Conservation (phyloP, 176 grass and related monocot genomes). For the Oryza longistaminata region DNA sequence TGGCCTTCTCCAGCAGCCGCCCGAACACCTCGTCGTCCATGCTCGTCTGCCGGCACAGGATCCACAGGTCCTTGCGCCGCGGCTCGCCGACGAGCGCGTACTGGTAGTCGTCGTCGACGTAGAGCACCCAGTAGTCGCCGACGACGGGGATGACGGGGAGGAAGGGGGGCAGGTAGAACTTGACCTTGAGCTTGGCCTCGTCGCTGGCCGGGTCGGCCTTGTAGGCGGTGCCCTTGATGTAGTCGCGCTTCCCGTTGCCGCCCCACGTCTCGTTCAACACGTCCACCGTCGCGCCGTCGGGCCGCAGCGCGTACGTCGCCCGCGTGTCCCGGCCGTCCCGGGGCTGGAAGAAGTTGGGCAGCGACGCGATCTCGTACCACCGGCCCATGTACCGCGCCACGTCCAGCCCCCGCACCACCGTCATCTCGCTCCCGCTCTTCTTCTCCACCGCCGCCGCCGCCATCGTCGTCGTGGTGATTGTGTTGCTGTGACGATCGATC, state of each 20-base stretch:
- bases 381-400: conserved; percentile 82
- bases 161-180: conserved; percentile 92
- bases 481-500: not conserved
- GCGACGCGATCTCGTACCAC: conserved; percentile 92
- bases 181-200: conserved; percentile 97
- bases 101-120: conserved; percentile 74
- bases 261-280: conserved; percentile 96
- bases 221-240: conserved; percentile 86
- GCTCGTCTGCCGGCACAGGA: conserved; percentile 56
- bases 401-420: conserved; percentile 68
- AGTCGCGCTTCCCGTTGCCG: conserved; percentile 49
- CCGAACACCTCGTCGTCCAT: conserved; percentile 70
- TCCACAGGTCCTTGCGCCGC: conserved; percentile 58
- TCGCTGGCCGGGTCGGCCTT: conserved; percentile 68
- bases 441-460: not conserved
- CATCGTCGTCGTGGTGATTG: not conserved
- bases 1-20: conserved; percentile 59
- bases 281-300: conserved; percentile 72
- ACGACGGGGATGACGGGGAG: conserved; percentile 84
- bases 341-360: conserved; percentile 76
- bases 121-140: conserved; percentile 92
- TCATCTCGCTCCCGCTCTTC: conserved; percentile 62
- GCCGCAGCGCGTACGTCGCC: conserved; percentile 64
- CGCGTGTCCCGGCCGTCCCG: conserved; percentile 71
- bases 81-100: conserved; percentile 76